Conservation (phyloP, 2,329 filamentous ascomycete genomes). For the Arthrobotrys conoides region DNA sequence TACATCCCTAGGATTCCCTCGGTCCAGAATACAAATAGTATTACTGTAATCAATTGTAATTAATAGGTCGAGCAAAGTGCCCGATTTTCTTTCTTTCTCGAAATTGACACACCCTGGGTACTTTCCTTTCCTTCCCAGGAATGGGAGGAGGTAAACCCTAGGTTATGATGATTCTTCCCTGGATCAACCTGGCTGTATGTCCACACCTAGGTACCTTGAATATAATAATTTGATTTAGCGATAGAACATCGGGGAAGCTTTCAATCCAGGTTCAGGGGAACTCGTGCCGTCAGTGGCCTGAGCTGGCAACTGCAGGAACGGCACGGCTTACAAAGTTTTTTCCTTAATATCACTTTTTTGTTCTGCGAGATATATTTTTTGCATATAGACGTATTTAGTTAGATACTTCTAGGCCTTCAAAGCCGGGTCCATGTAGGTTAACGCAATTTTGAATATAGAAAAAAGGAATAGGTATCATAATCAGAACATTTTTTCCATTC, state of each 20-base stretch:
- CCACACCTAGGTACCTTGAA: background rate
- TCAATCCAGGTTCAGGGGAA: conserved; percentile 42
- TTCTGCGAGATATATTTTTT: conserved; percentile 11
- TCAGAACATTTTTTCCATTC: conserved; percentile 12
- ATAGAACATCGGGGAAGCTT: conserved; percentile 24
- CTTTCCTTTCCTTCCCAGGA: conserved; percentile 20
- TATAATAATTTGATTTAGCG: conserved; percentile 31
- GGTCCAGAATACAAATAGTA: background rate
- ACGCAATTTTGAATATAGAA: background rate
- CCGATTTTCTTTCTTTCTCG: conserved; percentile 9
- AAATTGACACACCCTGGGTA: conserved; percentile 1
- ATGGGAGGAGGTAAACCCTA: conserved; percentile 23
- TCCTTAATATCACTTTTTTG: background rate
- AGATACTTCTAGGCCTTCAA: conserved; percentile 1
- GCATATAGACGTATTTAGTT: conserved; percentile 1
- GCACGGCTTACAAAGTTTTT: conserved; percentile 2
- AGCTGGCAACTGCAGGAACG: conserved; percentile 49
- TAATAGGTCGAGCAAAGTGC: conserved; percentile 42
- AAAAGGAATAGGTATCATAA: conserved; percentile 13
- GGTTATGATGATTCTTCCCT: conserved; percentile 17
- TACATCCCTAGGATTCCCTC: background rate
- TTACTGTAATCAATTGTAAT: conserved; percentile 8
- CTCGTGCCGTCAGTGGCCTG: conserved; percentile 19
- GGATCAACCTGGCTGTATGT: conserved; percentile 14
- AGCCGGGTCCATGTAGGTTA: background rate